Base-by-base conservation (phyloP, 2,329 filamentous ascomycete genomes). In the Arthrobotrys entomopaga region DNA sequence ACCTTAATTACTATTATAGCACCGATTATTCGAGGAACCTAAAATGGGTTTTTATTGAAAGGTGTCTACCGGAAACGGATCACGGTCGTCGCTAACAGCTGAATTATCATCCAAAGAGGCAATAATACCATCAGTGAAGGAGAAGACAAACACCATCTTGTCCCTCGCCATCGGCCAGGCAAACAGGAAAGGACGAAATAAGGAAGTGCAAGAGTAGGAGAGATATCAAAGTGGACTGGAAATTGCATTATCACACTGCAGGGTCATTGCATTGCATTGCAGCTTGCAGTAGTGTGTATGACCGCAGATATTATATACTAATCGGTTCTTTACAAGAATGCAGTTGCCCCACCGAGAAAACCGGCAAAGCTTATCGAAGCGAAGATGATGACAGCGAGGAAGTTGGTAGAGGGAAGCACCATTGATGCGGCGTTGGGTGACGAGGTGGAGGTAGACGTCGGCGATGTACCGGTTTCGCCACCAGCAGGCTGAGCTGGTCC, bases 281-380 rank as follows among this genome's bases (percentile, higher is more conserved):
- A 57, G 34, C n/a, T 34, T 57, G 53, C 53, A 57, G 20, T 24
- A 56, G 34, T 43, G n/a, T 43, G 26, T 7, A 8, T 46, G 19
- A 38, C 50, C 24, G 50, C 50, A 57, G n/a, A 54, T 48, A 46
- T 22, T 43, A 60, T 19, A 65, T 67, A 34, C n/a, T 5, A 43
- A 16, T 52, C 52, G 8, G 2, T 52, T 66, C 24, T 63, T 50
- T 70, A 75, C 71, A 75, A 58, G 53, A 75, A 52, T 52, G 65
- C 60, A 52, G 63, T 58, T 42, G 20, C 22, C 38, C 71, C 71
- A 49, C 71, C 65, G 10, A 75, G 26, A 11, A 70, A 19, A 16
- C 71, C 65, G 20, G 71, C 65, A 26, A 75, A 49, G n/a, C 69
- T 46, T 58, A 75, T 61, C 58, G 65, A 75, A 29, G 40, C 49